Evolutionary conservation across 1,284 basidiomycete species (phyloP).

Genomic region (Peniophora sp.): DNA sequence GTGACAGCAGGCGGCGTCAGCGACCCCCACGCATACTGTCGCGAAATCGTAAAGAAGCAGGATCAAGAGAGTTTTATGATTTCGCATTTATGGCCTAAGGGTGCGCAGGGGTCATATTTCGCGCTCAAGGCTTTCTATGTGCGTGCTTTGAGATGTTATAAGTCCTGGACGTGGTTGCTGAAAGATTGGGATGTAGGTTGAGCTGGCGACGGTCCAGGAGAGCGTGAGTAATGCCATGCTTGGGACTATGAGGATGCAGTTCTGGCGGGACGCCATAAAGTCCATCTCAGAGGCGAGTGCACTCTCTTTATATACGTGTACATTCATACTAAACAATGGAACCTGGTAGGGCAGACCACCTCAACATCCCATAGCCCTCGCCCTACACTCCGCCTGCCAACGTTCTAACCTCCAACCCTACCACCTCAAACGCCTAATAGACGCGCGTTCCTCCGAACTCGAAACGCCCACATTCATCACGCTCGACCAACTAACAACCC

Average conservation of each 20-base stretch:
- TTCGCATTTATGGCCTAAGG: conserved; percentile 70
- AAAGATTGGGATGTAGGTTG: conserved; percentile 47
- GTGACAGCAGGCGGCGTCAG: conserved; percentile 18
- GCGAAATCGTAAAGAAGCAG: conserved; percentile 58
- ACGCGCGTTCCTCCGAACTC: conserved; percentile 76
- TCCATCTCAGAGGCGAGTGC: conserved; percentile 58
- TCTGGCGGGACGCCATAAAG: conserved; percentile 86
- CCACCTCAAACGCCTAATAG: conserved; percentile 80
- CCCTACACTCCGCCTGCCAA: conserved; percentile 56
- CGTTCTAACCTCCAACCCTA: conserved; percentile 53
- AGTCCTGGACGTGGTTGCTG: neutral
- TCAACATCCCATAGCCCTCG: conserved; percentile 77
- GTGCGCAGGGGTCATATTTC: conserved; percentile 63
- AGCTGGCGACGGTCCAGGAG: conserved; percentile 78
- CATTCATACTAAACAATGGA: conserved; percentile 11
- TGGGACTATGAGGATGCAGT: conserved; percentile 86
- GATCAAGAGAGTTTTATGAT: conserved; percentile 79
- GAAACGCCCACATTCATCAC: conserved; percentile 63
- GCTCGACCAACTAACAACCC: conserved; percentile 59
- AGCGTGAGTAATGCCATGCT: conserved; percentile 72
- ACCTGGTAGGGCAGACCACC: conserved; percentile 59
- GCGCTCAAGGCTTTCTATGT: conserved; percentile 87
- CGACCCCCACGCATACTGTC: conserved; percentile 56
- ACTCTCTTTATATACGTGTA: neutral
- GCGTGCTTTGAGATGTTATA: conserved; percentile 33